Conservation (phyloP, 2,329 filamentous ascomycete genomes). For the Exophiala bonariae region DNA sequence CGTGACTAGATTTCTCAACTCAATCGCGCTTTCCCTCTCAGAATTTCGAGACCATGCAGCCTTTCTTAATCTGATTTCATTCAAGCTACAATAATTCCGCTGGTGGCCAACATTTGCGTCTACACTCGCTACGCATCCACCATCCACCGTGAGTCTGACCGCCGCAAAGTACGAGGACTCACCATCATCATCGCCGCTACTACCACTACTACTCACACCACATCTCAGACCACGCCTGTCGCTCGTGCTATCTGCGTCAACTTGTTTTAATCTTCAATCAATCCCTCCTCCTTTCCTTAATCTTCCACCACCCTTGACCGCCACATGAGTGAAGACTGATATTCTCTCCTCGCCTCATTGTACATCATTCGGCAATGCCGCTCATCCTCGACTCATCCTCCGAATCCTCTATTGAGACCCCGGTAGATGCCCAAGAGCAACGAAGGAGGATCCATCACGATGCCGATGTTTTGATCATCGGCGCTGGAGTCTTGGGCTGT, state of each 20-base stretch:
- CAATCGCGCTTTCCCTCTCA: neutral
- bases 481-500: constrained; percentile 87
- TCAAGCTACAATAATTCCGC: too few species aligned
- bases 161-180: too few species aligned
- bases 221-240: constrained; percentile 44
- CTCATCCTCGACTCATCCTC: constrained; percentile 30
- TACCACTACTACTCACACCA: constrained; percentile 50
- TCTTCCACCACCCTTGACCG: neutral
- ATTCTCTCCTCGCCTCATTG: neutral
- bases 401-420: constrained; percentile 24
- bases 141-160: too few species aligned
- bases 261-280: neutral
- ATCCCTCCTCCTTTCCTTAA: neutral
- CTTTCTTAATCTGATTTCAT: too few species aligned
- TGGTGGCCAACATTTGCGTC: too few species aligned
- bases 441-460: constrained; percentile 58
- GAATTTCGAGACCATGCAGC: too few species aligned
- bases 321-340: neutral
- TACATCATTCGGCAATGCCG: constrained; percentile 21
- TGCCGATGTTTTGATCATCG: constrained; percentile 85
- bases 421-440: constrained; percentile 36
- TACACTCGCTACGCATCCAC: too few species aligned
- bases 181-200: neutral
- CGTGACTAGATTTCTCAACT: too few species aligned
- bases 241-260: neutral